These are phyloP conservation scores for Melastoma candidum DNA, from an alignment of 441 rosid genomes.

Conservation along the genomic window DNA sequence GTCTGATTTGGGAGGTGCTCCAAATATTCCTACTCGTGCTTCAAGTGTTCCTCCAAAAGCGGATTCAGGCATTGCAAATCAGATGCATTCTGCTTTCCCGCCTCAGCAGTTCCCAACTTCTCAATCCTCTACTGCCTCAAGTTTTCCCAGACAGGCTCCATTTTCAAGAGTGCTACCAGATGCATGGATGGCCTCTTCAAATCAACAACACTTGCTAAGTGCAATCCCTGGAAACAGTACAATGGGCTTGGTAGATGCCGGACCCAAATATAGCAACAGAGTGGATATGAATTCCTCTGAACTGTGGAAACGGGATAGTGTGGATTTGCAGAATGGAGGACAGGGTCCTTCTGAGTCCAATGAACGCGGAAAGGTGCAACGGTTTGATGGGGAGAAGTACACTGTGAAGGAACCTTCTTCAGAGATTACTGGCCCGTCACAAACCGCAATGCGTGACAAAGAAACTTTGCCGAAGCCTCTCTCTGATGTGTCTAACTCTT, in stretches of 20 bases:
- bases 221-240: conserved; percentile 6
- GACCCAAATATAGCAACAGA: conserved; percentile 1
- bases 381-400: conserved; percentile 7
- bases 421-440: conserved; percentile 3
- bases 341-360: background rate
- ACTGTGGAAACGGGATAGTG: too few relatives aligned
- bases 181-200: conserved; percentile 1
- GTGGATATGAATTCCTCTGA: background rate
- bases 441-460: background rate
- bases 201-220: conserved; percentile 5
- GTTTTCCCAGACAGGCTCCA: conserved; percentile 3
- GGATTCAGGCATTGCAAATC: too few relatives aligned
- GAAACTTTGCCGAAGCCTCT: conserved; percentile 2
- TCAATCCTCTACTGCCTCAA: conserved; percentile 4
- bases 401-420: conserved; percentile 4
- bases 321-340: too few relatives aligned
- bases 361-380: conserved; percentile 1
- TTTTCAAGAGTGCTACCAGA: conserved; percentile 9
- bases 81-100: too few relatives aligned
- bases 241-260: background rate
- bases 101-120: background rate
- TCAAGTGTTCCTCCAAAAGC: conserved; percentile 1
- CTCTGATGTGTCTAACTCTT: conserved; percentile 2
- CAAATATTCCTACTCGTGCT: conserved; percentile 4
- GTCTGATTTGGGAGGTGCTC: conserved; percentile 6